These are phyloP conservation scores for Eucommia ulmoides DNA, from an alignment of 257 asterid species.

Conservation along the genomic window DNA sequence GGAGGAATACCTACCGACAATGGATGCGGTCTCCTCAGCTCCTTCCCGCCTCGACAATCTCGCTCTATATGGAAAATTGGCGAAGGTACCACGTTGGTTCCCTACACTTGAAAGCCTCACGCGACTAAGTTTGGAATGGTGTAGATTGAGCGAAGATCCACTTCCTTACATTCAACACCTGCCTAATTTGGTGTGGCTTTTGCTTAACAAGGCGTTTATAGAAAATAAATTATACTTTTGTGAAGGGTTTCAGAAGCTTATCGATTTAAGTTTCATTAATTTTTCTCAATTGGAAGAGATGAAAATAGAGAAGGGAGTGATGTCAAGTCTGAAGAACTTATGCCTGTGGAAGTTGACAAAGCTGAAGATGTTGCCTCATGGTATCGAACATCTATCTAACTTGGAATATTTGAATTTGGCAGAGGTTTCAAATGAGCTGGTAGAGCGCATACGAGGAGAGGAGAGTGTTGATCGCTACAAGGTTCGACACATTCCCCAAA, in stretches of 20 bases:
- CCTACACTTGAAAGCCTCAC: background rate
- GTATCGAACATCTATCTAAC: conserved; percentile 10
- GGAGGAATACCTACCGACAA: background rate
- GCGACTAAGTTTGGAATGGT: background rate
- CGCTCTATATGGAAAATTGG: background rate
- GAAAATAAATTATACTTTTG: background rate
- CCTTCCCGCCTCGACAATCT: background rate
- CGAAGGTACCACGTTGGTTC: background rate
- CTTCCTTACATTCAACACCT: background rate
- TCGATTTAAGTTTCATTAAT: background rate
- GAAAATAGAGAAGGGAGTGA: background rate
- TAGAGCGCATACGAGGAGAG: background rate
- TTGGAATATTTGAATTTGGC: conserved; percentile 6
- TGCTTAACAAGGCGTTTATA: background rate
- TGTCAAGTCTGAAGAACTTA: background rate
- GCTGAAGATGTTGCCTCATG: conserved; percentile 16
- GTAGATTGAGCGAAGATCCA: background rate
- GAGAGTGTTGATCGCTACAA: background rate
- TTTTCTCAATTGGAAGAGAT: background rate
- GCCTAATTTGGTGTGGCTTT: background rate
- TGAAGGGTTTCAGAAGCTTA: background rate
- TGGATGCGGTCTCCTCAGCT: background rate
- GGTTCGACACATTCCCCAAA: conserved; percentile 7
- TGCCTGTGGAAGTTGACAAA: conserved; percentile 4
- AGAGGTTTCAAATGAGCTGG: conserved; percentile 11